Percentiles rank a stretch among this genome's conserved stretches.
Conservation (phyloP, 2,329 filamentous ascomycete genomes). For the Pyrenochaeta sp. region DNA sequence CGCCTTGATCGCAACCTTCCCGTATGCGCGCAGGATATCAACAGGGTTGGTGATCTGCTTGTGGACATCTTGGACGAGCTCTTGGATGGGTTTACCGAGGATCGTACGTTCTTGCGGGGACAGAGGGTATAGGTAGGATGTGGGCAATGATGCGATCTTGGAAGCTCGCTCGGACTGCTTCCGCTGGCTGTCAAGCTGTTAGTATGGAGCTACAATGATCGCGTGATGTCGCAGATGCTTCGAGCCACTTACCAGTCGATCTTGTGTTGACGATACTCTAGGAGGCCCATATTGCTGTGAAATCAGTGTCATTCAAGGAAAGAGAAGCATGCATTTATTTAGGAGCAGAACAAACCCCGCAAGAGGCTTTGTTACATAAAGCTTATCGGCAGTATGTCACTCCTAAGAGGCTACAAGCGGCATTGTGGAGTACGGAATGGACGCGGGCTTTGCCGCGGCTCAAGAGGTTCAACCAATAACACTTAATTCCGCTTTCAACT, state of each 20-base stretch:
- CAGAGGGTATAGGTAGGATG: conserved; percentile 71
- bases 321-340: too few relatives aligned
- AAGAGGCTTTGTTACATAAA: too few relatives aligned
- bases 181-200: conserved; percentile 63
- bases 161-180: conserved; percentile 79
- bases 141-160: conserved; percentile 72
- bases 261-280: conserved; percentile 74
- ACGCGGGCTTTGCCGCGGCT: too few relatives aligned
- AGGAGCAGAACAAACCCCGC: too few relatives aligned
- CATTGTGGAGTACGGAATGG: too few relatives aligned
- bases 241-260: conserved; percentile 68
- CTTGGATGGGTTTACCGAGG: conserved; percentile 75
- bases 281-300: conserved; percentile 61
- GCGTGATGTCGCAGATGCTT: conserved; percentile 14
- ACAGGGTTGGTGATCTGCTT: conserved; percentile 69
- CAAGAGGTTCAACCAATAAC: too few relatives aligned
- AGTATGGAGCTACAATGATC: too few relatives aligned
- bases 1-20: conserved; percentile 82
- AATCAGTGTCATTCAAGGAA: too few relatives aligned
- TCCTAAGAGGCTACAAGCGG: too few relatives aligned
- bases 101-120: conserved; percentile 70
- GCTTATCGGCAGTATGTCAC: too few relatives aligned
- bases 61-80: conserved; percentile 80
- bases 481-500: too few relatives aligned
- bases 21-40: conserved; percentile 83